phyloP scores from a whole-genome alignment of 2,329 filamentous ascomycete genomes.

The Alternaria arbusti region DNA sequence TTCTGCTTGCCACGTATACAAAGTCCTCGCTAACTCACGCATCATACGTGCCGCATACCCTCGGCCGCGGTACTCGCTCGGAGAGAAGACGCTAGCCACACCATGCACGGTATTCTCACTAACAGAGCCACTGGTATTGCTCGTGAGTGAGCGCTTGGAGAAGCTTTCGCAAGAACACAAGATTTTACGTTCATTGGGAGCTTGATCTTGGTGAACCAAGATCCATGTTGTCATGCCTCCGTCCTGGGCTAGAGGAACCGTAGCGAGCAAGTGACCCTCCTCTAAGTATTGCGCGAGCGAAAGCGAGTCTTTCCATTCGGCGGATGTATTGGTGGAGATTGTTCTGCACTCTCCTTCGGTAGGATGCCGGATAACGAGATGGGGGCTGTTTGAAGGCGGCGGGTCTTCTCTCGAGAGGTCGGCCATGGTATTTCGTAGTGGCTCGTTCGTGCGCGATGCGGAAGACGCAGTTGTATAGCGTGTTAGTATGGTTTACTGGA shows the following conservation, averaged over 20 bases:
- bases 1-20: slow-evolving; percentile 58
- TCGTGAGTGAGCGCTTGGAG: neutral
- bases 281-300: neutral
- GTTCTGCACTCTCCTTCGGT: neutral
- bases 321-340: neutral
- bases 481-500: neutral
- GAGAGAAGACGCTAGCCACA: slow-evolving; percentile 76
- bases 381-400: neutral
- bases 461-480: no score
- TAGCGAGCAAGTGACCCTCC: slow-evolving; percentile 18
- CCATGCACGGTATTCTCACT: slow-evolving; percentile 70
- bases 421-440: neutral
- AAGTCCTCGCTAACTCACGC: slow-evolving; percentile 62
- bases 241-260: slow-evolving; percentile 63
- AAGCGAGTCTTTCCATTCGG: neutral
- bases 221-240: slow-evolving; percentile 63
- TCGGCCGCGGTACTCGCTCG: slow-evolving; percentile 66
- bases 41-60: slow-evolving; percentile 83
- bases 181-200: slow-evolving; percentile 52
- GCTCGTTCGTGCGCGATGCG: neutral
- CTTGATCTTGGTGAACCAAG: slow-evolving; percentile 53
- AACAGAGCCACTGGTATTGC: slow-evolving; percentile 49
- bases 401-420: neutral
- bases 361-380: neutral
- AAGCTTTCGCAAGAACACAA: slow-evolving; percentile 58